phyloP scores from a whole-genome alignment of 441 rosid species.

The Oxalis stricta region DNA sequence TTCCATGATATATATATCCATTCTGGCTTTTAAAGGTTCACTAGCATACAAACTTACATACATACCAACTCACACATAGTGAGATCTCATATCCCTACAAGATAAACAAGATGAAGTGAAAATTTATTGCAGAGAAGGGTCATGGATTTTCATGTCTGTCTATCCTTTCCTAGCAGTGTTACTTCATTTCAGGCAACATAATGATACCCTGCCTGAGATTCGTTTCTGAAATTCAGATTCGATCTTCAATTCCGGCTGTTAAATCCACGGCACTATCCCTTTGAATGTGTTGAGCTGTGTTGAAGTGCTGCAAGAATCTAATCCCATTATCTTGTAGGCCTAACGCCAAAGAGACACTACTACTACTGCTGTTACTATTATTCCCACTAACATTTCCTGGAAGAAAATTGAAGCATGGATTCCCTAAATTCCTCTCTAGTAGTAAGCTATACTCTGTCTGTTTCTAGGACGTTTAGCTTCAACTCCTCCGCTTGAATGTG shows the following conservation, averaged over 20 bases:
- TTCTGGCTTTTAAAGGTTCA: no score
- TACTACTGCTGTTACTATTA: conserved; percentile 3
- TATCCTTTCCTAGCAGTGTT: no score
- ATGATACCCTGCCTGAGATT: background rate
- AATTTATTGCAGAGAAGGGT: no score
- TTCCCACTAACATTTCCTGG: background rate
- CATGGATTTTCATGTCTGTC: no score
- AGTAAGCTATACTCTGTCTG: background rate
- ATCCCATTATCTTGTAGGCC: conserved; percentile 16
- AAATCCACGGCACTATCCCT: conserved; percentile 8
- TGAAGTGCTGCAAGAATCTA: conserved; percentile 5
- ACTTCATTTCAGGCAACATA: background rate
- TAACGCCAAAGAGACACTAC: conserved; percentile 20
- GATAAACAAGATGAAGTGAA: no score
- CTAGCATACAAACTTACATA: no score
- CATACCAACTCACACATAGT: no score
- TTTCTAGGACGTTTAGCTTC: conserved; percentile 13
- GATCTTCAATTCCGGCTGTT: conserved; percentile 3
- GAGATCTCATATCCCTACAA: no score
- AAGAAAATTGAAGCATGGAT: background rate
- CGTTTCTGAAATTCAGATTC: conserved; percentile 7
- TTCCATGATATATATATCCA: no score
- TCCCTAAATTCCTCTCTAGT: conserved; percentile 7
- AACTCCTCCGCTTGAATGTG: background rate
- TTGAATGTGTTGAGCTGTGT: conserved; percentile 10